These are phyloP conservation scores for Salix exigua DNA, from an alignment of 345 rosid species.

Conservation along the genomic window DNA sequence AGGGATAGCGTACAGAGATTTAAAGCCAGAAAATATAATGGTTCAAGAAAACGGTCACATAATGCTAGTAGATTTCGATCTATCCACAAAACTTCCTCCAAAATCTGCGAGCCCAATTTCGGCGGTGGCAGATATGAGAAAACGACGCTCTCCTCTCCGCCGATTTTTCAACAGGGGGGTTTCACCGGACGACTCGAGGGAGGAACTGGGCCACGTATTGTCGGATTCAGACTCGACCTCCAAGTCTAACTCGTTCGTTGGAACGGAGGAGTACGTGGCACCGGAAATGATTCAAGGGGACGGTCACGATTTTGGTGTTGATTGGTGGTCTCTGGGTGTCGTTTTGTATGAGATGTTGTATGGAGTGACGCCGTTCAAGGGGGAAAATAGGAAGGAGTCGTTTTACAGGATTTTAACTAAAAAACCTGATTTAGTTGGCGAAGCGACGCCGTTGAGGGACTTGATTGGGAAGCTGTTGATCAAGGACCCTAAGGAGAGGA, in stretches of 20 bases:
- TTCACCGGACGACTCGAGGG: conserved; percentile 30
- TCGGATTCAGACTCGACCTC: conserved; percentile 26
- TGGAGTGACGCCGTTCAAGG: conserved; percentile 76
- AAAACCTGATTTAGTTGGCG: conserved; percentile 56
- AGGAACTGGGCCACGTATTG: not conserved
- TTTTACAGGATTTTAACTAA: conserved; percentile 55
- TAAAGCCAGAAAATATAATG: conserved; percentile 84
- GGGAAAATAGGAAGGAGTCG: conserved; percentile 63
- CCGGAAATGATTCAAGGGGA: conserved; percentile 70
- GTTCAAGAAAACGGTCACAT: conserved; percentile 82
- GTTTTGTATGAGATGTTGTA: conserved; percentile 87
- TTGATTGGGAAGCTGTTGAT: conserved; percentile 51
- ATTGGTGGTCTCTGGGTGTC: conserved; percentile 91
- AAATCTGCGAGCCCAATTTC: conserved; percentile 31
- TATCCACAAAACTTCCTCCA: conserved; percentile 62
- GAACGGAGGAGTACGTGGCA: conserved; percentile 91
- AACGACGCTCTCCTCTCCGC: conserved; percentile 22
- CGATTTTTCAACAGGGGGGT: conserved; percentile 49
- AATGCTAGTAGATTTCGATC: conserved; percentile 94
- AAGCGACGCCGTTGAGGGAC: conserved; percentile 66
- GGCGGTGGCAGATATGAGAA: conserved; percentile 1
- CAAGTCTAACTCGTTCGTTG: conserved; percentile 84
- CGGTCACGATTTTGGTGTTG: conserved; percentile 85
- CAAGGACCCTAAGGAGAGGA: conserved; percentile 68
- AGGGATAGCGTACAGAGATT: conserved; percentile 78